Evolutionary conservation across 2,329 filamentous ascomycete species (phyloP), one percentile per base, ranked within the genome.

Genomic region (Phyllosticta citriasiana): DNA sequence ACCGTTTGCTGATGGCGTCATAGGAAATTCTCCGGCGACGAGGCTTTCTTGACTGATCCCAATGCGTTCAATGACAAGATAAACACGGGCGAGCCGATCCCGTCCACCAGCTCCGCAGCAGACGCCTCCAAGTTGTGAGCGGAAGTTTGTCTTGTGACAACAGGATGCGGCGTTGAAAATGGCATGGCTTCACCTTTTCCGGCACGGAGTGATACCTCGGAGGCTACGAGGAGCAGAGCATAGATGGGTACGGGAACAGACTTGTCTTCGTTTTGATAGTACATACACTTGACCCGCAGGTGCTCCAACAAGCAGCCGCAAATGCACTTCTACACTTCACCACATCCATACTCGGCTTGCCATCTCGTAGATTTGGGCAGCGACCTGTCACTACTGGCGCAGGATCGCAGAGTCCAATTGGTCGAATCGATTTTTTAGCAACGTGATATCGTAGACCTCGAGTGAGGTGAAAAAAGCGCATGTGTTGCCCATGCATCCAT

Each of bases 21-120:
- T 64, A 80, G 78, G 78, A 74, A 73, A 51, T 85, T 85, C 65
- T 78, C 79, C 1, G 82, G 82, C 53, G 82, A 85, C 67, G 83
- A 85, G 69, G 77, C 78, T 22, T 85, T 85, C 71, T 65, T 79
- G 24, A 63, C 67, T 24, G 68, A 74, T 59, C 72, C 72, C 16
- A 74, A 74, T 60, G 70, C 68, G 22, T 75, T 70, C 67, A 73
- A 75, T 64, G 71, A 75, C 59, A 59, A 62, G 57, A 27, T 63
- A 30, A 66, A 66, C 50, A 59, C 60, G 33, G 60, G 35, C 14
- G 56, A 58, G 54, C 52, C 55, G 27, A 27, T 58, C 14, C 57
- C 57, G 33, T 26, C 47, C 51, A 60, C 59, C 5, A 61, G 59
- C 27, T 56, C 59, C 8, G 55, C 51, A 19, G 56, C 50, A 40